A percentile compares a stretch with the other conserved stretches of the same genome.
Evolutionary conservation across 139 green algal genomes (phyloP).

Genomic region (Haematococcus lacustris): DNA sequence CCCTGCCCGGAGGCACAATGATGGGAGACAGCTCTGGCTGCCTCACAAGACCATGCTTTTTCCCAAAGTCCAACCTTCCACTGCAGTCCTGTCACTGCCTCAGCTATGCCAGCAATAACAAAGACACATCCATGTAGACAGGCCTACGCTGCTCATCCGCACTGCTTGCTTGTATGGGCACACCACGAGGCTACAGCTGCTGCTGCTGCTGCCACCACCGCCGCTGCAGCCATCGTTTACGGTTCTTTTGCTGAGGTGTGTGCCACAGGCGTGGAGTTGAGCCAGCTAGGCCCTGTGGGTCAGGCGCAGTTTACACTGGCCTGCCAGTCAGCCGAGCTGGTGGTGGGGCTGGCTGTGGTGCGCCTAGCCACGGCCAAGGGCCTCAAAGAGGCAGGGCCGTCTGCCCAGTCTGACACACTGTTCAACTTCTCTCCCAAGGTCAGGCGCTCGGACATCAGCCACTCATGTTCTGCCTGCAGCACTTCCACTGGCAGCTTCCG

Average conservation of each 20-base stretch:
- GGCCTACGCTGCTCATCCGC: background rate
- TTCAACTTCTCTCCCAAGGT: constrained; percentile 24
- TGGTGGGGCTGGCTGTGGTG: constrained; percentile 49
- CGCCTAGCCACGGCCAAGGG: constrained; percentile 20
- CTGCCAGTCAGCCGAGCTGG: constrained; percentile 47
- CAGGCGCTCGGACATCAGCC: background rate
- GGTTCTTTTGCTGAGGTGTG: background rate
- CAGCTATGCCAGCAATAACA: background rate
- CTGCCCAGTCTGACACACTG: background rate
- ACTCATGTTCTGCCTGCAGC: background rate
- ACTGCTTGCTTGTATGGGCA: background rate
- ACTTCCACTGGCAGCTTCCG: background rate
- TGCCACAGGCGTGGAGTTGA: background rate
- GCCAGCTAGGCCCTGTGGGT: background rate
- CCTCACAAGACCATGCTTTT: background rate
- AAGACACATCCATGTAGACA: background rate
- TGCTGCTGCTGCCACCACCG: too few relatives aligned
- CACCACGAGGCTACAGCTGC: background rate
- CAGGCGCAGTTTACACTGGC: constrained; percentile 14
- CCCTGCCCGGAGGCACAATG: background rate
- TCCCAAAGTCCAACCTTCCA: background rate
- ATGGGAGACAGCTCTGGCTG: background rate
- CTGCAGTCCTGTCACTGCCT: background rate
- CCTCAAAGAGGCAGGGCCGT: background rate
- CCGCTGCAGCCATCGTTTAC: background rate